A percentile compares a stretch with the other conserved stretches of the same genome.
Evolutionary conservation across 2,329 filamentous ascomycete species (phyloP).

Genomic region (Fusarium hostae): DNA sequence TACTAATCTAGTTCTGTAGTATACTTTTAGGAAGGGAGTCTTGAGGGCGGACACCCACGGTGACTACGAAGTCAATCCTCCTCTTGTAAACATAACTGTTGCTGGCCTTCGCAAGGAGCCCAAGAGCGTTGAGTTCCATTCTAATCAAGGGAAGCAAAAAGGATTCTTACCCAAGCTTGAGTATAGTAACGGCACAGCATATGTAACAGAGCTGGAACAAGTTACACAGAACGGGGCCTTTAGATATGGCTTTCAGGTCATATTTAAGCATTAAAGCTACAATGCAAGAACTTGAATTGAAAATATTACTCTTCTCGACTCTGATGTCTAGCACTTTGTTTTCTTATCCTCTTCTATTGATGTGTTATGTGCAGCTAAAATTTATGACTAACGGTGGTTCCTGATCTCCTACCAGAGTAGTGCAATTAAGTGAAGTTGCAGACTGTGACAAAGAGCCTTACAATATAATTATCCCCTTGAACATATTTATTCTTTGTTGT

Average conservation of each 20-base stretch:
- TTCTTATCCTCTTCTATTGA: neutral
- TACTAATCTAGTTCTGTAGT: neutral
- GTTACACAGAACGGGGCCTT: neutral
- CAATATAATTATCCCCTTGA: rapidly evolving
- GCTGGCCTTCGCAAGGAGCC: neutral
- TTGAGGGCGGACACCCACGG: neutral
- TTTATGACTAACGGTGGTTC: no score
- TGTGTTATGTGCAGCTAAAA: neutral
- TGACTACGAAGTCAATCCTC: neutral
- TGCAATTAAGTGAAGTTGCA: no score
- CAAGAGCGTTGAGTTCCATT: neutral
- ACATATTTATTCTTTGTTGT: no score
- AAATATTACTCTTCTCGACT: no score
- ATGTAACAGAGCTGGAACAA: neutral
- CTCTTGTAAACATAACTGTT: neutral
- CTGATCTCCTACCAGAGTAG: no score
- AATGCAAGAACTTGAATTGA: no score
- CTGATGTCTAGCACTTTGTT: no score
- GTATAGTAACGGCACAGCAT: neutral
- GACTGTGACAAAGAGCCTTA: no score
- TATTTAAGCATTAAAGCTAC: neutral
- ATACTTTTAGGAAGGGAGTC: neutral
- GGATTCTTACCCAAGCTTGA: rapidly evolving
- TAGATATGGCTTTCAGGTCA: neutral
- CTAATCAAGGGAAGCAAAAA: neutral